A percentile compares a stretch with the other conserved stretches of the same genome.
Evolutionary conservation across 1,284 basidiomycete genomes (phyloP).

Genomic region (Tremellales sp.): DNA sequence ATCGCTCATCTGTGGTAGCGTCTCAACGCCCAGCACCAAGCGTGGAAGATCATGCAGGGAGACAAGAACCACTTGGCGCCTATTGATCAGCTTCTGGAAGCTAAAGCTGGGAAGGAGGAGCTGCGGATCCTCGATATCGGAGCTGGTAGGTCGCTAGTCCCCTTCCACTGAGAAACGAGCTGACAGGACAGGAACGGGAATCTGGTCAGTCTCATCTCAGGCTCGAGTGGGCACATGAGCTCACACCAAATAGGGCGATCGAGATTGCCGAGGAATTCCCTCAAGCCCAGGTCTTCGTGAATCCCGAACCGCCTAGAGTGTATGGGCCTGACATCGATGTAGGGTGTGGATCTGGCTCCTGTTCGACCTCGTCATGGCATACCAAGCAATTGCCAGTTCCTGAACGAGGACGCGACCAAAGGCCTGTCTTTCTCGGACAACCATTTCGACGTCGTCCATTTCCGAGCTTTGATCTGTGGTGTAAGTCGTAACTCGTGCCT

Average conservation of each 20-base stretch:
- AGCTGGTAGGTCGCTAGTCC: conserved; percentile 5
- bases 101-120: not conserved
- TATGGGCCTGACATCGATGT: not conserved
- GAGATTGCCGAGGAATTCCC: conserved; percentile 15
- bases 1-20: not conserved
- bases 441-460: conserved; percentile 13
- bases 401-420: conserved; percentile 7
- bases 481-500: conserved; percentile 2
- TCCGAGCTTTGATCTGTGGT: conserved; percentile 8
- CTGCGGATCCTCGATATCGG: conserved; percentile 9
- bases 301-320: not conserved
- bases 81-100: not conserved
- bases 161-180: not conserved
- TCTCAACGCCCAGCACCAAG: conserved; percentile 11
- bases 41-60: conserved; percentile 8
- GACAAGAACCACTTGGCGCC: conserved; percentile 11
- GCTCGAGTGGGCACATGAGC: not conserved
- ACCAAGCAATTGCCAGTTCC: conserved; percentile 11
- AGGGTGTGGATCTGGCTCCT: conserved; percentile 14
- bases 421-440: conserved; percentile 9
- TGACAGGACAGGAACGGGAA: conserved; percentile 2
- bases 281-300: conserved; percentile 5
- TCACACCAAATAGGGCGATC: too few species aligned
- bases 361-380: not conserved
- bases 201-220: conserved; percentile 2